Evolutionary conservation across 2,329 filamentous ascomycete genomes (phyloP).

Genomic region (Diaporthe citri): DNA sequence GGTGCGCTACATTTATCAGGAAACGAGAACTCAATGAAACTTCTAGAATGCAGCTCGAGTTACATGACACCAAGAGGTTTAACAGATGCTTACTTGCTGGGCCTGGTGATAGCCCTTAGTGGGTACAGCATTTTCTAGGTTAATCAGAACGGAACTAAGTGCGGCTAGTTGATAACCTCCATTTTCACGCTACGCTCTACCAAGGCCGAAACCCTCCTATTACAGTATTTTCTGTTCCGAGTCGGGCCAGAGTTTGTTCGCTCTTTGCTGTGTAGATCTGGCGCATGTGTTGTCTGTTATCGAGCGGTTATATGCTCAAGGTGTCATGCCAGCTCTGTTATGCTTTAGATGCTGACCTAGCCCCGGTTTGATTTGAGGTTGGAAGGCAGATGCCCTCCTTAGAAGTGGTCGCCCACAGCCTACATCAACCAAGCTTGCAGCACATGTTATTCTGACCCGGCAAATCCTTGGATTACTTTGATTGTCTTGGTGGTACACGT

Average conservation of each 20-base stretch:
- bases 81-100: neutral
- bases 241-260: neutral
- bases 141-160: too few relatives aligned
- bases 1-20: neutral
- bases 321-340: neutral
- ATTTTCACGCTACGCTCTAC: neutral
- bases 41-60: neutral
- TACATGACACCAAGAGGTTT: neutral
- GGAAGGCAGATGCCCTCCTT: neutral
- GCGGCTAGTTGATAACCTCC: neutral
- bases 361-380: neutral
- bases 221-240: neutral
- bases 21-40: neutral
- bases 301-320: neutral
- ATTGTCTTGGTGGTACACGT: constrained; percentile 46
- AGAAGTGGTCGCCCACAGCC: neutral
- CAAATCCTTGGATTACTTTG: neutral
- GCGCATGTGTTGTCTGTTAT: neutral
- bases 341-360: neutral
- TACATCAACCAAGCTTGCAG: too few relatives aligned
- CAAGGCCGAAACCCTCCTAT: neutral
- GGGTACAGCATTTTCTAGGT: too few relatives aligned
- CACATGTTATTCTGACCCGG: neutral
- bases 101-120: neutral
- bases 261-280: neutral